Evolutionary conservation across 2,329 filamentous ascomycete species (phyloP), one percentile per base, ranked within the genome.

Genomic region (Waltergamsia citrina): DNA sequence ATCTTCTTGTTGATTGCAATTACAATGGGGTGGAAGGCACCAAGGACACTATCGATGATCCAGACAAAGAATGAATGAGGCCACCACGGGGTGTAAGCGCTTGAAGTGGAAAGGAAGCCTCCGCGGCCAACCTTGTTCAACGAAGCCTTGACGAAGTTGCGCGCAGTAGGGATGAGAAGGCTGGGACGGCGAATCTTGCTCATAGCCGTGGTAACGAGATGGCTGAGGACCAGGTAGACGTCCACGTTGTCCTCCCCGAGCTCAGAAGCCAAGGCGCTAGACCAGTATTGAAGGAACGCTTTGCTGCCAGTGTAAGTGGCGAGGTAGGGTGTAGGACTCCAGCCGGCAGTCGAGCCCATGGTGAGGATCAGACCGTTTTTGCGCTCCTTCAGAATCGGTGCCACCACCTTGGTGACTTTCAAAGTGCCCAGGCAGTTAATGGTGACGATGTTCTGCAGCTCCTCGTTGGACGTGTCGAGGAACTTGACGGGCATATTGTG

Each of bases 261-360:
- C 60, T 98, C 92, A 11, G 81, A 74, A 1, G 81, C 84, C 11
- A 98, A 72, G 9, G 92, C 79, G 6, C 78, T 82, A 44, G 84
- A 94, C 92, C 92, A 98, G 53, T 94, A 81, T 62, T 96, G 90
- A 32, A 98, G 71, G 72, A 98, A 98, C 2, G 92, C 90, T 65
- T 98, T 98, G 74, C 83, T 92, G 44, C 92, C 92, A 29, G 85
- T 93, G 70, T 98, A 98, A 4, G 92, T 96, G 10, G 92, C 92
- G 29, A 98, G 74, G 35, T 92, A 78, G 6, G 93, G 88, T 1
- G 86, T 94, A 7, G 92, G 92, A 40, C 92, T 76, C 62, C 93
- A 81, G 45, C 92, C 93, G 41, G 83, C 92, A 54, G 96, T 94
- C 9, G 88, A 95, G 30, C 90, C 92, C 88, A 98, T 95, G 38